Evolutionary conservation across 2,329 filamentous ascomycete genomes (phyloP), one percentile per base, ranked within the genome.

Genomic region (Cytospora mali): DNA sequence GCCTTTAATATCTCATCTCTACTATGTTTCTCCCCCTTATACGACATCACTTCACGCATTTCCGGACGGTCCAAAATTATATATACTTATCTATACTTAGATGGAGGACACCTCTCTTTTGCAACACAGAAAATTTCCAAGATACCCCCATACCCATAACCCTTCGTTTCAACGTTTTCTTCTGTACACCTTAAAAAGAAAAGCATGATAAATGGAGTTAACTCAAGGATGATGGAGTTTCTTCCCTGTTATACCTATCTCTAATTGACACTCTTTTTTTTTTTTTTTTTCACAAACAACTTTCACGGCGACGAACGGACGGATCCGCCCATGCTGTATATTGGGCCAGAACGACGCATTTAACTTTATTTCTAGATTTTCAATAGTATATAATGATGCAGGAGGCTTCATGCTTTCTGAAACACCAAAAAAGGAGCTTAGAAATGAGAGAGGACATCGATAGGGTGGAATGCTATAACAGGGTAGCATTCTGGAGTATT

Each of bases 121-220:
- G 11, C 42, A 46, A 13, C 42, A 46, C n/a, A 46, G n/a, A 18
- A n/a, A 46, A 28, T 31, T 46, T 59, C 18, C 55, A 59, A 27
- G 48, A 59, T 52, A 59, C 48, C 46, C 55, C 57, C 49, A 51
- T 46, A 46, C 31, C 42, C n/a, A 46, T 23, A 21, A 10, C 42
- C 4, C 6, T 46, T 46, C 18, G n/a, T 46, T 18, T 39, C 23
- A n/a, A 46, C 10, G n/a, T 11, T 21, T 23, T 46, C 10, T 23
- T 21, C 2, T 46, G 42, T 46, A 46, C 42, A 6, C 21, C n/a
- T 21, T n/a, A 5, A 1, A 10, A n/a, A 46, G n/a, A 21, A 18
- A 39, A 5, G 16, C 35, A 39, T 39, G n/a, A 46, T 23, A 1
- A 13, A 21, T 46, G 42, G 42, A 46, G 42, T 46, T 23, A 6